Evolutionary conservation across 371 early-diverging fungal species (phyloP), one percentile per base, ranked within the genome.

Genomic region (Funneliformis caledonium): DNA sequence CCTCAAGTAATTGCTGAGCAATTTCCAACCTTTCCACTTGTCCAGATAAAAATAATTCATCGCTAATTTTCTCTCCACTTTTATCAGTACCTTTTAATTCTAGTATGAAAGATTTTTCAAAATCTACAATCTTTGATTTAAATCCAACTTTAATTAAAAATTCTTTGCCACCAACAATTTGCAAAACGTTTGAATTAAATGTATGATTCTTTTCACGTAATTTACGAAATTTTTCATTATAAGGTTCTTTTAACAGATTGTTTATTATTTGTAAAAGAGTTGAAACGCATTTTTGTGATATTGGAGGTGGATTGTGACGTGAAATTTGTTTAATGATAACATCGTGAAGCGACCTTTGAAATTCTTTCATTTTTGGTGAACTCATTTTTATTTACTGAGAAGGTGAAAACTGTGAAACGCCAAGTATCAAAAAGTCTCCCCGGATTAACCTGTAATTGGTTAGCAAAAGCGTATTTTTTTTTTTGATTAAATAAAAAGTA

Each of bases 261-360:
- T 43, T 43, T 10, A 69, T 10, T 33, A 69, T n/a, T 69, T 9
- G 14, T 33, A 42, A 42, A 43, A 69, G n/a, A 19, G 69, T 69
- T 42, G 33, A n/a, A 42, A 69, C 19, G 9, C 69, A 69, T 16
- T 69, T 69, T n/a, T 43, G 43, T 42, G 69, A 33, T 14, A n/a
- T 16, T 43, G 8, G 19, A 19, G 69, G 69, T 7, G 33, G 1
- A 69, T 69, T 69, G 42, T 69, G 14, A 42, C 69, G 69, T 8
- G 69, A 69, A 16, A 69, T 69, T 42, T 69, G 69, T n/a, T 69
- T 69, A 69, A 69, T 19, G 14, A 69, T 69, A 69, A 69, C n/a
- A 31, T 69, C 69, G n/a, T 69, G n/a, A 43, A 69, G 69, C 1
- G 9, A 42, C n/a, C 43, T 69, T 42, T 42, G 33, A 42, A 69